Conservation (phyloP, 345 rosid species). For the Carallia brachiata region DNA sequence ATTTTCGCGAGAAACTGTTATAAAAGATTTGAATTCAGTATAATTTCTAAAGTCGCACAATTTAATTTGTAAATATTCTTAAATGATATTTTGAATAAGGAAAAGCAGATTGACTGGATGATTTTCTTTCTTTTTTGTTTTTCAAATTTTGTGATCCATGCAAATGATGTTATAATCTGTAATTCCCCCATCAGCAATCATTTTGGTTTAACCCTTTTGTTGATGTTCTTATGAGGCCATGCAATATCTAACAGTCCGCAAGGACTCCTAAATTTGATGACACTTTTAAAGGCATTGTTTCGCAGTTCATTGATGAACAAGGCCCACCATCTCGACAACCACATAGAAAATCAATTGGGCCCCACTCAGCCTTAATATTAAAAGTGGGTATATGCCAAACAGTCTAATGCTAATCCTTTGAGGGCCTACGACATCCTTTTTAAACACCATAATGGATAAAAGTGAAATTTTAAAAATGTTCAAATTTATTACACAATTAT, state of each 20-base stretch:
- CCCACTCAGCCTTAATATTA: neutral
- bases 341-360: neutral
- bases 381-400: slow-evolving; percentile 1
- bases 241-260: neutral
- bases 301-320: neutral
- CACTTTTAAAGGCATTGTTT: too few relatives aligned
- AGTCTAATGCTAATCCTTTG: neutral
- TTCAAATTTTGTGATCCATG: neutral
- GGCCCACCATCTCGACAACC: neutral
- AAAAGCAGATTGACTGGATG: too few relatives aligned
- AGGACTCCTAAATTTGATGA: too few relatives aligned
- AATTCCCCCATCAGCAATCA: neutral
- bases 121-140: too few relatives aligned
- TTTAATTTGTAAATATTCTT: too few relatives aligned
- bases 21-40: too few relatives aligned
- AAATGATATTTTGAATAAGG: too few relatives aligned
- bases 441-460: neutral
- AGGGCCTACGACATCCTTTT: too few relatives aligned
- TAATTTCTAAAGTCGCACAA: too few relatives aligned
- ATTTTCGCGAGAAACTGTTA: too few relatives aligned
- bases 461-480: neutral
- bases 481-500: neutral
- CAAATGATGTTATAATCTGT: neutral
- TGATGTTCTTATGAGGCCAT: neutral
- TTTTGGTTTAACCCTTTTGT: neutral